These are phyloP conservation scores for Panicum virgatum DNA, from an alignment of 202 grass and related monocot genomes.

Conservation along the genomic window DNA sequence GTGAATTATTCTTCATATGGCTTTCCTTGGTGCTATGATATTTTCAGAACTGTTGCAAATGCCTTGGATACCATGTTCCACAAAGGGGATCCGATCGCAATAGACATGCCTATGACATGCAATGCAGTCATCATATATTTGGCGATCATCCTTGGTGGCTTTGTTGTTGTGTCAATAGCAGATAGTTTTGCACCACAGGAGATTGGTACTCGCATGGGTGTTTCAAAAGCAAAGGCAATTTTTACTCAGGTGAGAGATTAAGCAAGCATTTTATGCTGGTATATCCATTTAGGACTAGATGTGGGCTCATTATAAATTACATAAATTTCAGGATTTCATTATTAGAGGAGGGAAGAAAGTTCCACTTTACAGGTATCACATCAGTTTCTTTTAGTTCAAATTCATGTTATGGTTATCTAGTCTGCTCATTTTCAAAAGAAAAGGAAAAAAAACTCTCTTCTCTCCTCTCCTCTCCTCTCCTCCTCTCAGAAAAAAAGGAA, in stretches of 20 bases:
- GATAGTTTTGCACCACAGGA: slow-evolving; percentile 88
- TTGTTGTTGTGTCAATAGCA: slow-evolving; percentile 93
- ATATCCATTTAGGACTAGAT: background rate
- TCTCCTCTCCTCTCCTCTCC: too few species aligned
- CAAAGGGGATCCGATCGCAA: slow-evolving; percentile 81
- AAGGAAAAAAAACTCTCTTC: background rate
- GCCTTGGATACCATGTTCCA: slow-evolving; percentile 79
- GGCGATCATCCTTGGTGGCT: slow-evolving; percentile 76
- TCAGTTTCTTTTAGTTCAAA: too few species aligned
- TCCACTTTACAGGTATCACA: slow-evolving; percentile 83
- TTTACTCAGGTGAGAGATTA: slow-evolving; percentile 75
- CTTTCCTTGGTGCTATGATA: slow-evolving; percentile 15
- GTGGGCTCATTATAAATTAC: slow-evolving; percentile 23
- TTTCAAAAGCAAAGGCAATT: slow-evolving; percentile 79
- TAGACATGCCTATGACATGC: slow-evolving; percentile 98
- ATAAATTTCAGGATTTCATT: slow-evolving; percentile 82
- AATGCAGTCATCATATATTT: slow-evolving; percentile 89
- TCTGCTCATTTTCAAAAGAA: background rate
- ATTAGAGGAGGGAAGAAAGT: slow-evolving; percentile 81
- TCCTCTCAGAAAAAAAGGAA: background rate
- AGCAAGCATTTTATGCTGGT: background rate
- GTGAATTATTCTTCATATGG: background rate
- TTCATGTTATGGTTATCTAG: slow-evolving; percentile 18
- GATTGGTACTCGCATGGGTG: slow-evolving; percentile 68
- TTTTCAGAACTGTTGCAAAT: slow-evolving; percentile 75